These are phyloP conservation scores for Apiospora marii DNA, from an alignment of 2,329 filamentous ascomycete species.

Conservation along the genomic window DNA sequence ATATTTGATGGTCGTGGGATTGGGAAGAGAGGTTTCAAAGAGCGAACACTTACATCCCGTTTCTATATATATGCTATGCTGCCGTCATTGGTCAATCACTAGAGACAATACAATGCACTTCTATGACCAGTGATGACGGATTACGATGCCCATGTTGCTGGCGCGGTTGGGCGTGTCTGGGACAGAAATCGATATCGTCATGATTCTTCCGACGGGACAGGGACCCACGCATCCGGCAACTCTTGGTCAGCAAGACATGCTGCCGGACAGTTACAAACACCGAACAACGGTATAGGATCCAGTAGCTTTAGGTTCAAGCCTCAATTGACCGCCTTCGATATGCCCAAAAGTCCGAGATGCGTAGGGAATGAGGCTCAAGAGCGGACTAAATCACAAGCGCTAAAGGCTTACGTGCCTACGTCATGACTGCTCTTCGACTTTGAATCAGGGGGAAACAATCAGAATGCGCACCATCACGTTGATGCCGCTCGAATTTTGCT, in stretches of 20 bases:
- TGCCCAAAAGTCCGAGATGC: background rate
- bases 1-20: background rate
- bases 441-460: background rate
- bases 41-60: background rate
- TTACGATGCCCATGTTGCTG: background rate
- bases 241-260: background rate
- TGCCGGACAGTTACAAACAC: background rate
- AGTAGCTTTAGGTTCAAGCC: constrained; percentile 4
- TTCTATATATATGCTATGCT: background rate
- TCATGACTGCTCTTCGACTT: background rate
- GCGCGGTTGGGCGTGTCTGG: background rate
- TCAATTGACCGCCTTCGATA: background rate
- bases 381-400: background rate
- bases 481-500: background rate
- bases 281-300: background rate
- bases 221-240: background rate
- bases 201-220: background rate
- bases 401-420: background rate
- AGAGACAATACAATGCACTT: background rate
- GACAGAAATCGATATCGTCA: constrained; percentile 16
- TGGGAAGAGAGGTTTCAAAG: background rate
- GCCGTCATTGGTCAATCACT: background rate
- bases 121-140: constrained; percentile 15
- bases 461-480: background rate
- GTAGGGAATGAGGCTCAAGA: no score